phyloP scores from a whole-genome alignment of 2,329 filamentous ascomycete genomes.

The Monilinia laxa region DNA sequence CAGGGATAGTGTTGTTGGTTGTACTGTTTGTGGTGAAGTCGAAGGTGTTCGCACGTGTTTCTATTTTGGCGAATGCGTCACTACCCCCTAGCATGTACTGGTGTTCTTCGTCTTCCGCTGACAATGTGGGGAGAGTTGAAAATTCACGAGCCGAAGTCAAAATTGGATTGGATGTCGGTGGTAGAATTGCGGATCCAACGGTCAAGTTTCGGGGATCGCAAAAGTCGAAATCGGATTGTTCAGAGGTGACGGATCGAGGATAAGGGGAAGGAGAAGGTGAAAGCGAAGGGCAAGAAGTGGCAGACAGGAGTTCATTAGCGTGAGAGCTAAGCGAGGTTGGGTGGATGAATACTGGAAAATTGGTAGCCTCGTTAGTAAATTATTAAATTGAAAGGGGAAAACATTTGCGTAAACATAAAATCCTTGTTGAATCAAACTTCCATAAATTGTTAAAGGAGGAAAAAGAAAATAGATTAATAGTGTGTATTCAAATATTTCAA shows the following conservation, averaged over 20 bases:
- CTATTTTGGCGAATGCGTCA: constrained; percentile 31
- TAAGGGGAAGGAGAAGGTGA: constrained; percentile 84
- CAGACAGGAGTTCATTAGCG: constrained; percentile 69
- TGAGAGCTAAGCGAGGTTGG: constrained; percentile 64
- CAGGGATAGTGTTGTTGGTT: constrained; percentile 61
- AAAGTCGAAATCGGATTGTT: constrained; percentile 69
- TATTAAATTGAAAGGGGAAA: neutral
- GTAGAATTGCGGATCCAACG: constrained; percentile 54
- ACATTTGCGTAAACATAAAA: neutral
- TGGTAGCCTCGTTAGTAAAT: constrained; percentile 22
- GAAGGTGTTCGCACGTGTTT: constrained; percentile 51
- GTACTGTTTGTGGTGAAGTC: constrained; percentile 45
- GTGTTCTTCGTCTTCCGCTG: constrained; percentile 63
- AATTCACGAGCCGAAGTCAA: constrained; percentile 59
- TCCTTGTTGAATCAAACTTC: neutral
- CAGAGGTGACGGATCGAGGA: constrained; percentile 65
- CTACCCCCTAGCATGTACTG: constrained; percentile 45
- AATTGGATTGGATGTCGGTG: constrained; percentile 35
- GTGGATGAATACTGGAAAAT: constrained; percentile 60
- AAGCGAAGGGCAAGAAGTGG: constrained; percentile 74
- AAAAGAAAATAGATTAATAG: constrained; percentile 5
- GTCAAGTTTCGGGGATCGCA: constrained; percentile 91
- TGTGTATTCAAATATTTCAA: neutral
- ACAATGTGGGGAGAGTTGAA: constrained; percentile 61
- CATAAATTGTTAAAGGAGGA: neutral